Evolutionary conservation across 768 basidiomycete genomes (phyloP).

Genomic region (Panus rudis): DNA sequence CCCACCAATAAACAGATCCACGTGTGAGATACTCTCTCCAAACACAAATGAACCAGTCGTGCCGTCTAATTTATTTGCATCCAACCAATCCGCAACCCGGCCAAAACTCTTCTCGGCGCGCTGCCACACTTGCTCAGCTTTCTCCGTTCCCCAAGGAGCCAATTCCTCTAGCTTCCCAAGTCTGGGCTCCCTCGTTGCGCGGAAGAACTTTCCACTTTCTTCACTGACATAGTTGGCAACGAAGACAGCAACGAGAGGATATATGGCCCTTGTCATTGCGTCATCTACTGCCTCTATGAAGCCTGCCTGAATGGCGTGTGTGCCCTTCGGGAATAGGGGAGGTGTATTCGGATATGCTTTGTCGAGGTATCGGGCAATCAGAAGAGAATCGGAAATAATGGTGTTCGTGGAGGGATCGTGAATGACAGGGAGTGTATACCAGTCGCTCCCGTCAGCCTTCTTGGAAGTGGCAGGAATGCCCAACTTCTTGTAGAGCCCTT

Average conservation of each 20-base stretch:
- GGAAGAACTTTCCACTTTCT: constrained; percentile 30
- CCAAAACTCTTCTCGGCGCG: constrained; percentile 27
- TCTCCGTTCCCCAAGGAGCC: constrained; percentile 22
- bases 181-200: constrained; percentile 23
- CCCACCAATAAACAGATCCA: constrained; percentile 4
- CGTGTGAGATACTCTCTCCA: constrained; percentile 3
- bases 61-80: background rate
- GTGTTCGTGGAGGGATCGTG: constrained; percentile 36
- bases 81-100: constrained; percentile 10
- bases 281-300: constrained; percentile 18
- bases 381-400: constrained; percentile 34
- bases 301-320: constrained; percentile 32
- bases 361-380: constrained; percentile 47
- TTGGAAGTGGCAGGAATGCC: constrained; percentile 27
- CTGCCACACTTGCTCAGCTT: constrained; percentile 29
- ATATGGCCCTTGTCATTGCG: background rate
- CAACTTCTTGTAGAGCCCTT: constrained; percentile 23
- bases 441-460: constrained; percentile 23
- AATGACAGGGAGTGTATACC: constrained; percentile 46
- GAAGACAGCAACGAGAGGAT: background rate
- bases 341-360: constrained; percentile 38
- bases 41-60: constrained; percentile 4
- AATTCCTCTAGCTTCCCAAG: constrained; percentile 34
- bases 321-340: constrained; percentile 30
- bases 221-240: constrained; percentile 5